Conservation (phyloP, 2,329 filamentous ascomycete genomes). For the Ilyonectria destructans region DNA sequence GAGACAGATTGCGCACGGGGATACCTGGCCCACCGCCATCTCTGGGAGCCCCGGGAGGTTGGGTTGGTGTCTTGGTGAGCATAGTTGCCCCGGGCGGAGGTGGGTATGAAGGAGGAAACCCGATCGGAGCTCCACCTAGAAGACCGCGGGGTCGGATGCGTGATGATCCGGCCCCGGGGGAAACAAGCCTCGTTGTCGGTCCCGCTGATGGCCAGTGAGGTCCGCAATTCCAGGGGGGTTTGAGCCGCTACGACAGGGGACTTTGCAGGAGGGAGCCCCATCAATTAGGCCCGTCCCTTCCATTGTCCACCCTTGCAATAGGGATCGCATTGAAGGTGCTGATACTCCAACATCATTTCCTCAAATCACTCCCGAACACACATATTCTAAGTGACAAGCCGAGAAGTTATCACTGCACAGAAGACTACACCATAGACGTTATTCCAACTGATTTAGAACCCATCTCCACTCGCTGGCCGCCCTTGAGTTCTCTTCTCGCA, state of each 20-base stretch:
- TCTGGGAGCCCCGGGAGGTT: background rate
- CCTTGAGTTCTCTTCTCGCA: background rate
- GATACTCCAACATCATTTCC: slow-evolving; percentile 3
- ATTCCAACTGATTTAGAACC: background rate
- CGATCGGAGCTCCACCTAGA: background rate
- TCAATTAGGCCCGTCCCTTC: background rate
- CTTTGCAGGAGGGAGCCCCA: background rate
- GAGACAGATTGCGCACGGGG: background rate
- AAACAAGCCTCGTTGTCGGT: background rate
- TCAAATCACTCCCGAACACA: background rate
- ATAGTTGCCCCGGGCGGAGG: background rate
- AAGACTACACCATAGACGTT: background rate
- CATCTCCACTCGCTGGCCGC: background rate
- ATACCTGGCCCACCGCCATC: background rate
- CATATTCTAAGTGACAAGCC: background rate
- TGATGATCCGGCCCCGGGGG: slow-evolving; percentile 17
- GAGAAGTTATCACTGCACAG: background rate
- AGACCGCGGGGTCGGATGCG: slow-evolving; percentile 11
- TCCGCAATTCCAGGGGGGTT: background rate
- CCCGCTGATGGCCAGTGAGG: slow-evolving; percentile 12
- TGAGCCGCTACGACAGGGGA: slow-evolving; percentile 1
- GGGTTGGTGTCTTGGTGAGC: background rate
- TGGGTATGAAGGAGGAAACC: background rate
- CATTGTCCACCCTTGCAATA: background rate
- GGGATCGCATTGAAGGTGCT: background rate